Evolutionary conservation across 106 monocot genomes (phyloP).

Genomic region (Apostasia shenzhenica): DNA sequence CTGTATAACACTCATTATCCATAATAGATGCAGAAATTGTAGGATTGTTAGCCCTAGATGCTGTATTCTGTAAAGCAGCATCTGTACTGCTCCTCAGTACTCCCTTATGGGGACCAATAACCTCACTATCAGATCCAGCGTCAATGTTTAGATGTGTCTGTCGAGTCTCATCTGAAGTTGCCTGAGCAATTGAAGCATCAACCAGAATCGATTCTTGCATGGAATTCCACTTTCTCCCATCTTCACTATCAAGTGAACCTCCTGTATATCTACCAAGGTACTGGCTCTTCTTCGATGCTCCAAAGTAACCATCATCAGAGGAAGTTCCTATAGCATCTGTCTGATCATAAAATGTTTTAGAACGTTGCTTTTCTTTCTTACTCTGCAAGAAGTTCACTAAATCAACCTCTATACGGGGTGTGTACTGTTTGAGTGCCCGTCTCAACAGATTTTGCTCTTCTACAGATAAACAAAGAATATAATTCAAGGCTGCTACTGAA

Average conservation of each 20-base stretch:
- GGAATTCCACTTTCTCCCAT: slow-evolving; percentile 57
- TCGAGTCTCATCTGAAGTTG: slow-evolving; percentile 37
- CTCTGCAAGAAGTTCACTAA: slow-evolving; percentile 86
- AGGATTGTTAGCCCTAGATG: slow-evolving; percentile 19
- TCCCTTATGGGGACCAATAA: slow-evolving; percentile 19
- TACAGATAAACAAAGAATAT: slow-evolving; percentile 76
- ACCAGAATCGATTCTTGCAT: slow-evolving; percentile 45
- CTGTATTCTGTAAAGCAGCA: slow-evolving; percentile 17
- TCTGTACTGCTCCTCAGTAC: slow-evolving; percentile 24
- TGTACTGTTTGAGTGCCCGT: slow-evolving; percentile 89
- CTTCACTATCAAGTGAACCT: slow-evolving; percentile 70
- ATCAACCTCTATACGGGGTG: slow-evolving; percentile 98
- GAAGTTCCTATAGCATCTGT: slow-evolving; percentile 74
- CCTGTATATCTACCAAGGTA: slow-evolving; percentile 63
- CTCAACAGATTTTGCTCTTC: slow-evolving; percentile 88
- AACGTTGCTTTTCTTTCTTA: slow-evolving; percentile 89
- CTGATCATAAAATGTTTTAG: slow-evolving; percentile 84
- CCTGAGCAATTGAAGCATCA: slow-evolving; percentile 26
- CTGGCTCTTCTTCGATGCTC: slow-evolving; percentile 59
- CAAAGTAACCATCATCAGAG: slow-evolving; percentile 76
- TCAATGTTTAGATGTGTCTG: slow-evolving; percentile 39
- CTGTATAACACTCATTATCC: slow-evolving; percentile 40
- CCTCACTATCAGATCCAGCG: slow-evolving; percentile 23
- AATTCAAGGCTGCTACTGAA: slow-evolving; percentile 81
- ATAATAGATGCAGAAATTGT: slow-evolving; percentile 33